These are phyloP conservation scores for Kwoniella dejecticola DNA, from an alignment of 768 basidiomycete species.

Conservation along the genomic window DNA sequence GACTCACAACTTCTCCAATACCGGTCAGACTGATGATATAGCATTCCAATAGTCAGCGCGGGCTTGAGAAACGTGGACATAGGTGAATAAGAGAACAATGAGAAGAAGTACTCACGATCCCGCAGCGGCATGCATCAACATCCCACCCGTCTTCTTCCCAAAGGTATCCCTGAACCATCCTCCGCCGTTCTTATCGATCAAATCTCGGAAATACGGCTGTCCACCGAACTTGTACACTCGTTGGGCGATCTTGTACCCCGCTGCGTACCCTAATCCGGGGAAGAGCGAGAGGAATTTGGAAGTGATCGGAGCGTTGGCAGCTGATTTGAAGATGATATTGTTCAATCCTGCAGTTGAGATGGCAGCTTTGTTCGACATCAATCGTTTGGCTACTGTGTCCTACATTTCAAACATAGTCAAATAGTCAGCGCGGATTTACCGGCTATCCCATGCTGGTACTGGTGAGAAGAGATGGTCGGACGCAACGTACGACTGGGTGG, in stretches of 20 bases:
- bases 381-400: slow-evolving; percentile 95
- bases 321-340: slow-evolving; percentile 82
- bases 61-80: no score
- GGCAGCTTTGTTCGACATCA: slow-evolving; percentile 91
- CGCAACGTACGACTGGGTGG: slow-evolving; percentile 65
- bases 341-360: slow-evolving; percentile 60
- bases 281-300: slow-evolving; percentile 87
- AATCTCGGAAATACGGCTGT: slow-evolving; percentile 95
- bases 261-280: slow-evolving; percentile 93
- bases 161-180: slow-evolving; percentile 77
- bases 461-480: no score
- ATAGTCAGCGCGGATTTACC: no score
- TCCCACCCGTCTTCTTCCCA: slow-evolving; percentile 91
- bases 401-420: slow-evolving; percentile 9
- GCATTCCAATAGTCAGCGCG: no score
- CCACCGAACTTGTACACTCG: slow-evolving; percentile 97
- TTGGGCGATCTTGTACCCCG: slow-evolving; percentile 94
- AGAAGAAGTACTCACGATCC: slow-evolving; percentile 76
- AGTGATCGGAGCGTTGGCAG: slow-evolving; percentile 68
- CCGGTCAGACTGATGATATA: slow-evolving; percentile 65
- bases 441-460: no score
- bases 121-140: slow-evolving; percentile 92
- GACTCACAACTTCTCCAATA: slow-evolving; percentile 87
- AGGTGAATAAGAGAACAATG: no score
- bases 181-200: slow-evolving; percentile 80